Conservation (phyloP, 306 rosid species). For the Vachellia pachyceras region DNA sequence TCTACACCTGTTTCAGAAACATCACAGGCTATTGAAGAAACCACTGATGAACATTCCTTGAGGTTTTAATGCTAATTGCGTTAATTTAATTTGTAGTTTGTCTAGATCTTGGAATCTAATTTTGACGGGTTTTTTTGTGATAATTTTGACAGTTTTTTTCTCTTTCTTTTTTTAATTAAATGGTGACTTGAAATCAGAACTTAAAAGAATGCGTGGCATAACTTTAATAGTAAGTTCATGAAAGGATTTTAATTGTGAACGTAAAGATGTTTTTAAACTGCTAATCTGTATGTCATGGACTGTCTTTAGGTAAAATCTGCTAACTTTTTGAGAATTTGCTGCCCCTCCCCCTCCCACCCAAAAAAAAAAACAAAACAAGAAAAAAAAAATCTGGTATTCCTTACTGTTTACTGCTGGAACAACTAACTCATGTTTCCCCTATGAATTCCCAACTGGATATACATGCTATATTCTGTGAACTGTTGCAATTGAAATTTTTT, state of each 20-base stretch:
- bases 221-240: not conserved
- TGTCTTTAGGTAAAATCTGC: not conserved
- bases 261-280: not conserved
- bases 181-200: not conserved
- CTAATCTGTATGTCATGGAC: not conserved
- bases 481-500: slow-evolving; percentile 18
- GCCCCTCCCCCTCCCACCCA: too few relatives aligned
- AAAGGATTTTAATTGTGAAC: slow-evolving; percentile 21
- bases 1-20: slow-evolving; percentile 73
- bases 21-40: slow-evolving; percentile 74
- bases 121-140: not conserved
- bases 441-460: slow-evolving; percentile 29
- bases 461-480: slow-evolving; percentile 10
- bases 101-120: slow-evolving; percentile 9
- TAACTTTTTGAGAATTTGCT: not conserved
- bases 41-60: slow-evolving; percentile 62
- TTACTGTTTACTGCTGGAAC: slow-evolving; percentile 9
- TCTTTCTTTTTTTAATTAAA: not conserved
- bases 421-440: too few relatives aligned
- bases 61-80: slow-evolving; percentile 60
- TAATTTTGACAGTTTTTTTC: not conserved
- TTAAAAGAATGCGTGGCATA: slow-evolving; percentile 15
- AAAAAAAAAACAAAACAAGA: too few relatives aligned
- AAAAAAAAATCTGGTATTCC: not conserved
- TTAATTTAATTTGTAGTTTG: slow-evolving; percentile 22